Evolutionary conservation across 176 grass and related monocot genomes (phyloP), one percentile per base, ranked within the genome.

Genomic region (Musa schizocarpa): DNA sequence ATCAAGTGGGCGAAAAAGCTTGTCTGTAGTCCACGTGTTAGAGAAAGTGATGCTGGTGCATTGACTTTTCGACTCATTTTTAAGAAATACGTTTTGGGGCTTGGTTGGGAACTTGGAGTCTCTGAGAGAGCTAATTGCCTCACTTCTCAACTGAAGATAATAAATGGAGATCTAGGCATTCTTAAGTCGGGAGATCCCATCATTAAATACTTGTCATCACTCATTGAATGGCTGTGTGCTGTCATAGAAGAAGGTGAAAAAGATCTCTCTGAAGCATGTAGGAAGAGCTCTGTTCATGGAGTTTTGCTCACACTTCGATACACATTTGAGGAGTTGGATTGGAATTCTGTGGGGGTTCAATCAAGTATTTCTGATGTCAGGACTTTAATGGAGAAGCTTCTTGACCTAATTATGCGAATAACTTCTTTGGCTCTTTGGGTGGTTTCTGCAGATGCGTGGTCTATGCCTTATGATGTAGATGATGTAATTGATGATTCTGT

Each of bases 1-100:
- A 91, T 91, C 76, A 77, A 69, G 80, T 93, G 94, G 94, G 88
- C 94, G 64, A 98, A 89, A 83, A 87, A 80, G 67, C 80, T 98
- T 22, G 88, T 98, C 25, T 76, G 84, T 64, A 93, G 94, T 70
- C 94, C 94, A 52, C 88, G 94, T 49, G 94, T 98, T 61, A 87
- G 94, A 76, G 94, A 98, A 93, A 98, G 94, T 93, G 94, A 98
- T 79, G 90, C 94, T 65, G 94, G 94, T 69, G 94, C 94, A 52
- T 83, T 98, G 78, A 93, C 84, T 59, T 88, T 98, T 64, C 90
- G 94, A 53, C 90, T 98, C 72, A 81, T 98, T 83, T 93, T 91
- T 76, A 90, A 92, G 80, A 98, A 98, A 78, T 98, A 98, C 84
- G 88, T 98, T 55, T 74, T 98, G 62, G 84, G 89, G 78, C 89